A percentile compares a stretch with the other conserved stretches of the same genome.
Conservation (phyloP, 805 yeast species). For the Yarrowia yakushimensis region DNA sequence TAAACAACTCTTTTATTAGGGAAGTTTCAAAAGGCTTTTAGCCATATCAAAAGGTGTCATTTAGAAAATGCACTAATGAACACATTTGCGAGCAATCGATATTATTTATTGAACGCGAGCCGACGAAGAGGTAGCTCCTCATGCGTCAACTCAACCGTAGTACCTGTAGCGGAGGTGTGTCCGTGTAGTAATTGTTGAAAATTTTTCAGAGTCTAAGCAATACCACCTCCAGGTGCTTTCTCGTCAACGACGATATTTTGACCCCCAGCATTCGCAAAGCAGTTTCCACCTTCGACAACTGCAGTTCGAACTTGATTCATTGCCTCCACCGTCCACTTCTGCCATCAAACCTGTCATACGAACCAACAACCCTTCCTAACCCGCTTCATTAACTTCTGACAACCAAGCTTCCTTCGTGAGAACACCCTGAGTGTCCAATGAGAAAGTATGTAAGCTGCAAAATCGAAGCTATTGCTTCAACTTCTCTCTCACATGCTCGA, state of each 20-base stretch:
- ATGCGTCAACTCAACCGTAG: conserved; percentile 24
- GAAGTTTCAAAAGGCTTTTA: background rate
- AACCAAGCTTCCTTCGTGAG: too few species aligned
- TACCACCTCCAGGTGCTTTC: background rate
- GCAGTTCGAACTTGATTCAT: too few species aligned
- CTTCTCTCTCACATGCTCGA: too few species aligned
- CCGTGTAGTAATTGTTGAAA: background rate
- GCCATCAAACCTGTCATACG: background rate
- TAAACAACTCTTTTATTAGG: conserved; percentile 41
- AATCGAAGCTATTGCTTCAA: too few species aligned
- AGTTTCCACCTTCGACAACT: too few species aligned
- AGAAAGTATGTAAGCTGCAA: too few species aligned
- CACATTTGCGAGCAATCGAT: conserved; percentile 19
- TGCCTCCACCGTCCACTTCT: background rate
- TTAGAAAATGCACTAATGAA: conserved; percentile 22
- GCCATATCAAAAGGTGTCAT: background rate
- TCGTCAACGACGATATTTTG: background rate
- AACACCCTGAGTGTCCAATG: too few species aligned
- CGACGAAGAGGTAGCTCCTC: conserved; percentile 1
- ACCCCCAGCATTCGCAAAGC: background rate
- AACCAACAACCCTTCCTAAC: too few species aligned
- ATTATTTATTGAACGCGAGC: conserved; percentile 24
- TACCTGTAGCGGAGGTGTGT: background rate
- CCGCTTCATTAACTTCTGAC: too few species aligned
- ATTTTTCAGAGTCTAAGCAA: background rate